Percentiles rank a stretch among this genome's conserved stretches.
phyloP scores from a whole-genome alignment of 495 filamentous ascomycete species.

The Collariella sp. region DNA sequence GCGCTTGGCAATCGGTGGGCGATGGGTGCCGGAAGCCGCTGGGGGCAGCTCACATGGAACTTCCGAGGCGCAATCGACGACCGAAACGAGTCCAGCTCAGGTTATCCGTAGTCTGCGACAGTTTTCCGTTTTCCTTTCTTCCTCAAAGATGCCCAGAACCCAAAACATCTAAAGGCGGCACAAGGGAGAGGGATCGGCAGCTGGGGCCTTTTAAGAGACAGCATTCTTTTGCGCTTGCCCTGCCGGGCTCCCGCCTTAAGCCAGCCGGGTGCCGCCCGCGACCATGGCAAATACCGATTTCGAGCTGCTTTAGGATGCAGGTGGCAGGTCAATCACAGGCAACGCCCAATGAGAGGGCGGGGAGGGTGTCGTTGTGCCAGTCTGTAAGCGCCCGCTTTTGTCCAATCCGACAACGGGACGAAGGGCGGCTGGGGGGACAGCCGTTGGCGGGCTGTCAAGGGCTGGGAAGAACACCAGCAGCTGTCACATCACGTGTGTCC shows the following conservation, averaged over 20 bases:
- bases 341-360: constrained; percentile 22
- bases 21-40: background rate
- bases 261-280: constrained; percentile 16
- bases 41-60: constrained; percentile 1
- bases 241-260: constrained; percentile 3
- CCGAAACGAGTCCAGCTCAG: background rate
- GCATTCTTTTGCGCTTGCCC: background rate
- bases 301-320: constrained; percentile 24
- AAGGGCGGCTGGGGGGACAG: constrained; percentile 6
- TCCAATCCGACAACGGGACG: constrained; percentile 17
- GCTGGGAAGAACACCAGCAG: background rate
- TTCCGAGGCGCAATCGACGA: background rate
- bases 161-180: background rate
- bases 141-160: background rate
- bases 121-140: background rate
- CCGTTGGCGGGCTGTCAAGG: background rate
- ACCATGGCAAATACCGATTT: constrained; percentile 13
- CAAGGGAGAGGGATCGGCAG: constrained; percentile 7
- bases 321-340: constrained; percentile 24
- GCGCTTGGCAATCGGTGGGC: constrained; percentile 1
- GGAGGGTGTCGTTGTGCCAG: constrained; percentile 7
- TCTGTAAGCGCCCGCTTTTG: constrained; percentile 22
- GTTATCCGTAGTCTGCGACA: background rate
- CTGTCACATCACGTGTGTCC: background rate
- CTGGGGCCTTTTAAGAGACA: constrained; percentile 1